Conservation (phyloP, 306 rosid species). For the Arachis hypogaea region DNA sequence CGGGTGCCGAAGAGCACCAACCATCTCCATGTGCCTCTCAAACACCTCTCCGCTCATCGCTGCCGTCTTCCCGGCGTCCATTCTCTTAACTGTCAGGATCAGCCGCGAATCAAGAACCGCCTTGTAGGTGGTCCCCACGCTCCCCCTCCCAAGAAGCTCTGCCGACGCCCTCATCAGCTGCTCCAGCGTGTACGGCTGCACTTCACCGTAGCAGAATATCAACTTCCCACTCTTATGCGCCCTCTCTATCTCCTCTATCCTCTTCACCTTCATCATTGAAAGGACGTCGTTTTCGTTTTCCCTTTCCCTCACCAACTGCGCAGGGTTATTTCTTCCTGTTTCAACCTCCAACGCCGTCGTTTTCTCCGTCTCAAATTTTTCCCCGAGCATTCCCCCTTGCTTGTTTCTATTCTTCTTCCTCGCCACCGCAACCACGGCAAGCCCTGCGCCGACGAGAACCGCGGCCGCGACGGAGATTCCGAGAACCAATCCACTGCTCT, state of each 20-base stretch:
- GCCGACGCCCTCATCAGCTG: slow-evolving; percentile 92
- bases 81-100: slow-evolving; percentile 78
- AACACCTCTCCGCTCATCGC: slow-evolving; percentile 55
- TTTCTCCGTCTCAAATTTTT: neutral
- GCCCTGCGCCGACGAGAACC: slow-evolving; percentile 36
- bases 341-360: slow-evolving; percentile 21
- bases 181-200: slow-evolving; percentile 64
- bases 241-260: slow-evolving; percentile 37
- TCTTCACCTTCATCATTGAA: slow-evolving; percentile 35
- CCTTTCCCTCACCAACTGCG: neutral
- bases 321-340: neutral
- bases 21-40: slow-evolving; percentile 69
- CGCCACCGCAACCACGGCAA: slow-evolving; percentile 44
- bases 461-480: slow-evolving; percentile 50
- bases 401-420: slow-evolving; percentile 22
- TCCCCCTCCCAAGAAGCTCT: slow-evolving; percentile 87
- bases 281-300: neutral
- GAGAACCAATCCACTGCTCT: slow-evolving; percentile 50
- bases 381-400: neutral
- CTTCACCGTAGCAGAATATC: slow-evolving; percentile 74
- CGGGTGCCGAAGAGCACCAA: slow-evolving; percentile 74
- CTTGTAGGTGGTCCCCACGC: slow-evolving; percentile 83
- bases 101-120: slow-evolving; percentile 74
- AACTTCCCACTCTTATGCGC: slow-evolving; percentile 63
- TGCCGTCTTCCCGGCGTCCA: slow-evolving; percentile 68